Percentiles rank a stretch among this genome's conserved stretches.
These are phyloP conservation scores for Pulveroboletus sp. DNA, from an alignment of 768 basidiomycete species.

Conservation along the genomic window DNA sequence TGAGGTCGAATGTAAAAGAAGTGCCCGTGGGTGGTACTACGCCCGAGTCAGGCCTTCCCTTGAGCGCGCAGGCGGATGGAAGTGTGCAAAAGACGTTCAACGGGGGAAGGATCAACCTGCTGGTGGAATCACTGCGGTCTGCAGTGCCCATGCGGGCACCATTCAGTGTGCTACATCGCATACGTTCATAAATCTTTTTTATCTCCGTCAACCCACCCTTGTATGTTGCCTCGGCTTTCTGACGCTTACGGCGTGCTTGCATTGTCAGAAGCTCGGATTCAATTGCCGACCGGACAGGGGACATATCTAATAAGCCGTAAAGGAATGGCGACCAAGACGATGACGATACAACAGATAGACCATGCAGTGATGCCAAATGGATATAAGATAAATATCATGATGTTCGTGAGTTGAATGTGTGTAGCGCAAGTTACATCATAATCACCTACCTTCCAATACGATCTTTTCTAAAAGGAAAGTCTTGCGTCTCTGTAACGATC, in stretches of 20 bases:
- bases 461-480: conserved; percentile 38
- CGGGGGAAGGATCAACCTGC: conserved; percentile 35
- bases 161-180: conserved; percentile 33
- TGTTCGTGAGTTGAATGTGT: neutral
- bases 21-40: neutral
- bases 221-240: conserved; percentile 25
- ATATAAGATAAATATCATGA: neutral
- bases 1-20: conserved; percentile 12
- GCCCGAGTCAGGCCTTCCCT: conserved; percentile 22
- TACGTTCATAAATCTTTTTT: conserved; percentile 40
- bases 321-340: neutral
- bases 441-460: conserved; percentile 32
- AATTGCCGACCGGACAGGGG: conserved; percentile 13
- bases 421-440: neutral
- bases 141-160: neutral
- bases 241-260: conserved; percentile 24
- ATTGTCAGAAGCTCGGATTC: conserved; percentile 28
- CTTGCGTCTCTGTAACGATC: conserved; percentile 35
- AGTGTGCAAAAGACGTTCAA: conserved; percentile 46
- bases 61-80: conserved; percentile 39
- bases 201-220: conserved; percentile 32
- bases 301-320: conserved; percentile 15
- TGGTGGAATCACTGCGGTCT: neutral
- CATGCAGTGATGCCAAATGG: neutral
- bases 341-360: neutral